Evolutionary conservation across 495 filamentous ascomycete species (phyloP).

Genomic region (Amphirosellinia nigrospora): DNA sequence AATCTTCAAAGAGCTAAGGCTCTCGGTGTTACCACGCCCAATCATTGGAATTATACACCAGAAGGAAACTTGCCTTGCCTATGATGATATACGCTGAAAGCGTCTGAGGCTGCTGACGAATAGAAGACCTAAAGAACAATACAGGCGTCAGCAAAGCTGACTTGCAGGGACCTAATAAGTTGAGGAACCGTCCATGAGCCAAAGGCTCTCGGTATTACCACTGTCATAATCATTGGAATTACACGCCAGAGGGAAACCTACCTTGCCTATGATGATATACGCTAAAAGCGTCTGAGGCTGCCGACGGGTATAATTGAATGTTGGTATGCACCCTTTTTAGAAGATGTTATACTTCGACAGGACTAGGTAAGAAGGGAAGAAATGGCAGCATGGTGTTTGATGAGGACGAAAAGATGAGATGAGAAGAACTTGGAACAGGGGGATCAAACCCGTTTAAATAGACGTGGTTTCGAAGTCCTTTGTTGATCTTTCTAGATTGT

Average conservation of each 20-base stretch:
- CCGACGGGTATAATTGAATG: not conserved
- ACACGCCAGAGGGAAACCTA: not conserved
- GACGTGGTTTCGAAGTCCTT: not conserved
- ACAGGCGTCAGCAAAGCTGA: not conserved
- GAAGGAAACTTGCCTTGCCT: not conserved
- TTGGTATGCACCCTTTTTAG: not conserved
- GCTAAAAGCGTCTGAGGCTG: not conserved
- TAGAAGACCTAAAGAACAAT: not conserved
- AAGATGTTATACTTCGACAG: not conserved
- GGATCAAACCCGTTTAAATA: not conserved
- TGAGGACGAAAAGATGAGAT: not conserved
- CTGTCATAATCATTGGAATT: not conserved
- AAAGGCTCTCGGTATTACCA: not conserved
- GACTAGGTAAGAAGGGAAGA: not conserved
- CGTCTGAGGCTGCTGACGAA: not conserved
- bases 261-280: not conserved
- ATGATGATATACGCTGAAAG: not conserved
- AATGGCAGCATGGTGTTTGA: not conserved
- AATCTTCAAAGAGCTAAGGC: not conserved
- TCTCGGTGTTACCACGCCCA: not conserved
- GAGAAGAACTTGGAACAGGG: not conserved
- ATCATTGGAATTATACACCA: not conserved
- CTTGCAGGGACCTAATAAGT: not conserved
- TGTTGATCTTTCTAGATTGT: not conserved
- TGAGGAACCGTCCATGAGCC: not conserved